Base-by-base conservation (phyloP, 306 rosid genomes). In the Cajanus cajan region DNA sequence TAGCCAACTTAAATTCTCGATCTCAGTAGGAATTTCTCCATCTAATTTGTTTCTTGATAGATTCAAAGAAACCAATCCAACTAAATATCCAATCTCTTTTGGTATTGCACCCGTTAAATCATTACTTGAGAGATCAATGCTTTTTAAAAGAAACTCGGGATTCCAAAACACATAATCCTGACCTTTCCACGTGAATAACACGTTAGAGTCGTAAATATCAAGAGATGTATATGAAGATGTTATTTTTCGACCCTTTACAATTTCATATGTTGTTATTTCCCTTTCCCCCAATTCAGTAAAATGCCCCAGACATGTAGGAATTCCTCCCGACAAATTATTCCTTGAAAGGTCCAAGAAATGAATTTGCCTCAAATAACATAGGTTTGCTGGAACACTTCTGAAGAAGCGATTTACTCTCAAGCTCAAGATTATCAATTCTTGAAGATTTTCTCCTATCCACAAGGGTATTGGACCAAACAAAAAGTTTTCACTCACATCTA, bases 111-210 rank as follows among this genome's bases (percentile, higher is more conserved):
- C 67, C 4, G 33, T 44, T 8, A 83, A 15, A 7, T 48, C 4
- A 54, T 83, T 83, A 5, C 80, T 22, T 7, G 83, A 83, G 13
- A 78, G 71, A 71, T 78, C 86, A 59, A 83, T 78, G 43, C 78
- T 73, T 2, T 15, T 66, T 0, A 78, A 50, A 45, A 1, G 10
- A 0, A 1, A 0, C 41, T 81, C 77, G 5, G 71, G 85, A 21
- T 57, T n/a, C 31, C 7, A 25, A 16, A 64, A 77, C 28, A 0
- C 18, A 0, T 2, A 0, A 3, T 37, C 66, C 4, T 1, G 18
- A 10, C 82, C 75, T 40, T 78, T 78, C 76, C 75, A 78, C 33
- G 11, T 39, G 15, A 67, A 37, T 1, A 8, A 2, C 1, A 31
- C 7, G 4, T 59, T 5, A n/a, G 16, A 3, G 0, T 3, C 18